Percentiles rank a stretch among this genome's conserved stretches.
phyloP scores from a whole-genome alignment of 2,329 filamentous ascomycete species.

The Phaeosphaeriaceae sp. region DNA sequence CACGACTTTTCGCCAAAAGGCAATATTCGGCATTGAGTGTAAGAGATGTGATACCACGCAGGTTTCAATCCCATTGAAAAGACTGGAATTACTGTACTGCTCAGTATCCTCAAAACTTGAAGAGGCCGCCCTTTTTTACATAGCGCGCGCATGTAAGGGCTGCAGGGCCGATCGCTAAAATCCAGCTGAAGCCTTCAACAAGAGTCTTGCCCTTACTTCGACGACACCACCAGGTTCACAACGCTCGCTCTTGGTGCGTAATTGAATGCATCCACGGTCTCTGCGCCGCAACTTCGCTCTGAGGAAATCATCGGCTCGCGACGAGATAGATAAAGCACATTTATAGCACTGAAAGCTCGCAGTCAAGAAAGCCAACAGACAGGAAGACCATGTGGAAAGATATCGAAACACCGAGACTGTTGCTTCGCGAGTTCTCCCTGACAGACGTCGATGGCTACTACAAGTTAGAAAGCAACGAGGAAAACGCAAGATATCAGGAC shows the following conservation, averaged over 20 bases:
- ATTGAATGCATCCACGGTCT: background rate
- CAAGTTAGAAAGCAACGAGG: constrained; percentile 29
- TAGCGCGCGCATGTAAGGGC: background rate
- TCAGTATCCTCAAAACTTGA: background rate
- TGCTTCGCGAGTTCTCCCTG: constrained; percentile 35
- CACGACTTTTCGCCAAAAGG: constrained; percentile 7
- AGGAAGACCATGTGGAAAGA: constrained; percentile 22
- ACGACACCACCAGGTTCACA: background rate
- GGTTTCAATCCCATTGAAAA: no score
- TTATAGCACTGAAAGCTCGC: constrained; percentile 12
- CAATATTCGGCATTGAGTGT: no score
- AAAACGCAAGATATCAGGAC: constrained; percentile 38
- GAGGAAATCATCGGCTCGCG: background rate
- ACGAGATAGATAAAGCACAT: background rate
- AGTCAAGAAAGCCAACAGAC: constrained; percentile 16
- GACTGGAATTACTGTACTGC: no score
- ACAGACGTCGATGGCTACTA: constrained; percentile 30
- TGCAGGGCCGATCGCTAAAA: background rate
- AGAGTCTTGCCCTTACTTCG: background rate
- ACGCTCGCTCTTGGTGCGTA: background rate
- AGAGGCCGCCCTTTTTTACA: background rate
- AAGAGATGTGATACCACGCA: no score
- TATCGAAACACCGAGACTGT: constrained; percentile 29
- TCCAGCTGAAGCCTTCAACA: background rate
- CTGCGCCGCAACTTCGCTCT: background rate